A percentile compares a stretch with the other conserved stretches of the same genome.
phyloP scores from a whole-genome alignment of 2,329 filamentous ascomycete species.

The Beauveria scarabaeidicola region DNA sequence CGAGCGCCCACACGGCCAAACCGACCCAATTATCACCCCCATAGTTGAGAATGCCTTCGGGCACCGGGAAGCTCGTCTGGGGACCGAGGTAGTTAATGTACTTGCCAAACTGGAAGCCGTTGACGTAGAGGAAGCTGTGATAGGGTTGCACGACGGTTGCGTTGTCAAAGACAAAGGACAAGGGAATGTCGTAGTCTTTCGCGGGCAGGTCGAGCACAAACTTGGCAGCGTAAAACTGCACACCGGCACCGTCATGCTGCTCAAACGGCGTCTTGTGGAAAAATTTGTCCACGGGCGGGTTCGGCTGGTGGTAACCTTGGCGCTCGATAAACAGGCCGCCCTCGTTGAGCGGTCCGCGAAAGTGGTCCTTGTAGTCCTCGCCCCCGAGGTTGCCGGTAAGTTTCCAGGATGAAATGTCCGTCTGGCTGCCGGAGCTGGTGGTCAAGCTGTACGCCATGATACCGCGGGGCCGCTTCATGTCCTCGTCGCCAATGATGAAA shows the following conservation, averaged over 20 bases:
- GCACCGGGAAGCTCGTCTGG: slow-evolving; percentile 58
- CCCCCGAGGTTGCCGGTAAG: slow-evolving; percentile 55
- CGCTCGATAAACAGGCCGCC: slow-evolving; percentile 49
- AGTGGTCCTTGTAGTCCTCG: slow-evolving; percentile 47
- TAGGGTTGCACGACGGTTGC: slow-evolving; percentile 30
- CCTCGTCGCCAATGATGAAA: slow-evolving; percentile 44
- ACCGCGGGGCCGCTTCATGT: slow-evolving; percentile 50
- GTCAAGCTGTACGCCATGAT: slow-evolving; percentile 48
- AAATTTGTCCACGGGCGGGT: slow-evolving; percentile 29
- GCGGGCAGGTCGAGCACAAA: slow-evolving; percentile 45
- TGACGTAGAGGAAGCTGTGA: slow-evolving; percentile 56
- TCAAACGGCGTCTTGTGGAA: slow-evolving; percentile 1
- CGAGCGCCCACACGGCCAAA: slow-evolving; percentile 49
- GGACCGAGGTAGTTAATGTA: slow-evolving; percentile 57
- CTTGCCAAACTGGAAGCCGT: slow-evolving; percentile 57
- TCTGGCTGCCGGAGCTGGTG: slow-evolving; percentile 29
- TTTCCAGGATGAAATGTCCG: slow-evolving; percentile 45
- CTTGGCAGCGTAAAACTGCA: slow-evolving; percentile 46
- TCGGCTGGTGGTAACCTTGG: slow-evolving; percentile 48
- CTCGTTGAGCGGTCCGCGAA: slow-evolving; percentile 52
- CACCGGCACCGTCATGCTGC: slow-evolving; percentile 30
- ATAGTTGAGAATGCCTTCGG: slow-evolving; percentile 59
- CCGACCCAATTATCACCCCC: slow-evolving; percentile 56
- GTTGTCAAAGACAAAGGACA: slow-evolving; percentile 45
- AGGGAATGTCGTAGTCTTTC: slow-evolving; percentile 43